Base-by-base conservation (phyloP, 345 rosid genomes). In the Microcos paniculata region DNA sequence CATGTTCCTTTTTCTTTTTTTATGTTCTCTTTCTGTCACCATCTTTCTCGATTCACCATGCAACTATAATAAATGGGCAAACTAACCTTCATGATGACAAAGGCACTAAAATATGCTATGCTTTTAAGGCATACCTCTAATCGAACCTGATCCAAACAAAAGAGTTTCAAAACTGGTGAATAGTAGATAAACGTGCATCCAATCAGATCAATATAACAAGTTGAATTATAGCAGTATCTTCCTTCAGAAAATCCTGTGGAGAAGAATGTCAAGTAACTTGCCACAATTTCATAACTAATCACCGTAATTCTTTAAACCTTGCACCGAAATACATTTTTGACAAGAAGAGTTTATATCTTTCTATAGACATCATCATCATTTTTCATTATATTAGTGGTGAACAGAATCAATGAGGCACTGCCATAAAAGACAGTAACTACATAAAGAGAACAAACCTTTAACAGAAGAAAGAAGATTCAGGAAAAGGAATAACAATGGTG, bases 181-280 rank as follows among this genome's bases (percentile, higher is more conserved):
- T 88, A 81, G 87, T 81, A 87, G 92, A 83, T 87, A 84, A 83
- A 90, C 31, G 86, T 61, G 84, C 89, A 83, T 77, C 87, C 87
- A 88, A 82, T 86, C 82, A 86, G 88, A 85, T 84, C 88, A 90
- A 84, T 84, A 85, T 87, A 85, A 90, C 85, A 90, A 85, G 87
- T 84, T 81, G 87, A 83, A 83, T 71, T 83, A 91, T 81, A 91
- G 90, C 91, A 88, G 87, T 89, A 87, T 88, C 99, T 87, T 87
- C 97, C 97, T 85, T 89, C 91, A 83, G 91, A 82, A 76, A 86
- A 86, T 83, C 97, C 94, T 87, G 96, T 87, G 89, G 89, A 91
- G 84, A 84, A 88, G 85, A 88, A 84, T 80, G 90, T 84, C 89
- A 86, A 80, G 87, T 79, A 89, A 88, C 85, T 87, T 83, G 88